Base-by-base conservation (phyloP, 306 rosid genomes). In the Castanea mollissima region DNA sequence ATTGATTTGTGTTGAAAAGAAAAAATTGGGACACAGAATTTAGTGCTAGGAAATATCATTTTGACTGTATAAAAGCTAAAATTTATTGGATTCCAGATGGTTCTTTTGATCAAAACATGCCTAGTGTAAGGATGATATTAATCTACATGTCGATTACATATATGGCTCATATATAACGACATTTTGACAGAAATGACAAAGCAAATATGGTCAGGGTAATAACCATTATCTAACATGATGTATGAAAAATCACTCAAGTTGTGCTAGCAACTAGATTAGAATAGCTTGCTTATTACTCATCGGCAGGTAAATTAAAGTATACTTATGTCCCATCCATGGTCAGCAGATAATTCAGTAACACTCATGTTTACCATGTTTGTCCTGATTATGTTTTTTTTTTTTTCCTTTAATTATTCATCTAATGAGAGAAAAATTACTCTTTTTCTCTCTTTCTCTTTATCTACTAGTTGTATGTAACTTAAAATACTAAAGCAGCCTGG, bases 71-170 rank as follows among this genome's bases (percentile, higher is more conserved):
- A 49, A 18, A 13, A 7, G 20, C 23, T 29, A 29, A 64, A 32
- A 29, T 32, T 4, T 16, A 2, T 15, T 35, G 11, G 29, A 54
- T 34, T 21, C 71, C 35, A 34, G 27, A 14, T 41, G 44, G 23
- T 75, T 62, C 79, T 27, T 75, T 60, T 34, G 55, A 62, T 68
- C 59, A 18, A 75, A 62, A 75, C 60, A 41, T 38, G 78, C 25
- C 57, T 3, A 27, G 71, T 27, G 49, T 14, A 38, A 49, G 57
- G 69, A 60, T 18, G 16, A 15, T n/a, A 31, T 55, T n/a, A 7
- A 21, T 49, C 44, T 35, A 29, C 41, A 15, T 63, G 69, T 27
- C 69, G 15, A 15, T 65, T 5, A 32, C 49, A 5, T 8, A 65
- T 62, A 5, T 65, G 71, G 23, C 71, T 18, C 23, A 18, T 65